Percentiles rank a stretch among this genome's conserved stretches.
Evolutionary conservation across 305 asterid species (phyloP).

Genomic region (Striga hermonthica): DNA sequence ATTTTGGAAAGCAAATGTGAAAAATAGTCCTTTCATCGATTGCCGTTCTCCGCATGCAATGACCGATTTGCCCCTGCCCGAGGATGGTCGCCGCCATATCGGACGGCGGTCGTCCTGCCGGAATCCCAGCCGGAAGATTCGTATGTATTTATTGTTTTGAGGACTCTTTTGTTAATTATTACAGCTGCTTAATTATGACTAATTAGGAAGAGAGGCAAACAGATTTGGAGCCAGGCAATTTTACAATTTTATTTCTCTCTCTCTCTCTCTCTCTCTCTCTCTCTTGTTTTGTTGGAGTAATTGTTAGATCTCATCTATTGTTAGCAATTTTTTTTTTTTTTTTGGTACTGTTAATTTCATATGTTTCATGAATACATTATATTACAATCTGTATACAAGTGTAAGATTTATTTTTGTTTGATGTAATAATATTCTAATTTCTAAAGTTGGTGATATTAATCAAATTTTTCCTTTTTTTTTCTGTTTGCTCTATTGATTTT

Average conservation of each 20-base stretch:
- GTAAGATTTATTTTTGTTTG: too few species aligned
- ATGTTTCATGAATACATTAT: too few species aligned
- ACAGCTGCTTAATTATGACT: constrained; percentile 3
- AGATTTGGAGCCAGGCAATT: constrained; percentile 59
- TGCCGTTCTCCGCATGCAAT: constrained; percentile 33
- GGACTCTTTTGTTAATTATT: constrained; percentile 32
- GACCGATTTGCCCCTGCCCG: constrained; percentile 31
- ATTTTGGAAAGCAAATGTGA: constrained; percentile 34
- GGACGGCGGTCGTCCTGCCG: neutral
- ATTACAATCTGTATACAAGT: too few species aligned
- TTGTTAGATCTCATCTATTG: neutral
- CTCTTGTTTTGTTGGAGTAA: neutral
- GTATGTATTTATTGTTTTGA: constrained; percentile 20
- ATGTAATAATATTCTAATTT: too few species aligned
- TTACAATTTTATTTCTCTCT: neutral
- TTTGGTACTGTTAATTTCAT: too few species aligned
- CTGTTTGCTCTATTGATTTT: too few species aligned
- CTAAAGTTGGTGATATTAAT: too few species aligned
- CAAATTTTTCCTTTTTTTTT: too few species aligned
- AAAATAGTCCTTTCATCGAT: constrained; percentile 27
- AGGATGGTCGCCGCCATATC: constrained; percentile 19
- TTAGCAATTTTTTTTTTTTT: neutral
- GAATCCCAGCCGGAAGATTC: constrained; percentile 14
- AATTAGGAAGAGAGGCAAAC: constrained; percentile 43
- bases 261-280: too few species aligned